Evolutionary conservation across 2,329 filamentous ascomycete species (phyloP), one percentile per base, ranked within the genome.

Genomic region (Fonsecaea multimorphosa): DNA sequence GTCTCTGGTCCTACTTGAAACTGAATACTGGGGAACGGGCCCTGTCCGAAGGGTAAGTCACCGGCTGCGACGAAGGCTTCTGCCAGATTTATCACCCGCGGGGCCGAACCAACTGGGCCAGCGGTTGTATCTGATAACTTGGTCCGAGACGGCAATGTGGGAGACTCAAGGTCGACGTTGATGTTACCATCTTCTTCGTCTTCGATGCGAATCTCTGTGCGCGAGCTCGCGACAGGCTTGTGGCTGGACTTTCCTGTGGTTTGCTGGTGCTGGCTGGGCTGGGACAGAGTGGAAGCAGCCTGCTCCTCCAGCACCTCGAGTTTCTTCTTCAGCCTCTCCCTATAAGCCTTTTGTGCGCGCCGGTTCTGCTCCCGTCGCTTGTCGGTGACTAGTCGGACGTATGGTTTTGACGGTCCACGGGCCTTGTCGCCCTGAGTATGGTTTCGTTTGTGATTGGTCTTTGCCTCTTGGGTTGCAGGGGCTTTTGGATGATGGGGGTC

Each of bases 381-480:
- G 24, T 71, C 70, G 19, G 70, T 71, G 49, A 72, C 58, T 19
- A 56, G 81, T 2, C 76, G 75, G 0, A 73, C 74, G 0, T 75
- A 74, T 22, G 62, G 63, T 32, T 70, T 70, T 34, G 58, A 58
- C 7, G 55, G 27, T 16, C 14, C 27, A 32, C 46, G 46, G 22
- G 34, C 44, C 24, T 24, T 24, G 16, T 32, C 9, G 44, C 19
- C 11, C 40, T 34, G 6, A 12, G 5, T 40, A n/a, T 40, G 38
- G 38, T 40, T n/a, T 14, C n/a, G 38, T 4, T n/a, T 19, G n/a
- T 40, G 38, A 40, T 34, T 27, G 44, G 49, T 16, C 16, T 16
- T 16, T 3, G 36, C 14, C 34, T n/a, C 7, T 46, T 19, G 14
- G 2, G 24, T 6, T 3, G 3, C 11, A 11, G 49, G 3, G 6